Evolutionary conservation across 768 basidiomycete genomes (phyloP).

Genomic region (Mycena latifolia): DNA sequence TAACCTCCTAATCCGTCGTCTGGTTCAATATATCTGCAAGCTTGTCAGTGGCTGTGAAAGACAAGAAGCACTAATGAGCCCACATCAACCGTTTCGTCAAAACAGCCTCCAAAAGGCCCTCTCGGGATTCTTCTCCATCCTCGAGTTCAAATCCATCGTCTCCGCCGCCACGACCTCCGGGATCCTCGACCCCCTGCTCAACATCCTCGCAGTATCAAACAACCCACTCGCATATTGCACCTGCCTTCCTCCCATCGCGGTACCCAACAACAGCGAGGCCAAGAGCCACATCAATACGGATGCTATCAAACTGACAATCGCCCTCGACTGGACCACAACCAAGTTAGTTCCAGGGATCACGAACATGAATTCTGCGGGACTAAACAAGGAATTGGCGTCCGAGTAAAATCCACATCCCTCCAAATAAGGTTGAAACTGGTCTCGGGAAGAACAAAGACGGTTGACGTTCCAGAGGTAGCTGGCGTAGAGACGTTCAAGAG

Average conservation of each 20-base stretch:
- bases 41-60: neutral
- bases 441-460: conserved; percentile 9
- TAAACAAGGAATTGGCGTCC: neutral
- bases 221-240: conserved; percentile 5
- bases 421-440: conserved; percentile 18
- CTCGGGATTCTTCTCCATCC: neutral
- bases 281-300: conserved; percentile 19
- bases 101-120: neutral
- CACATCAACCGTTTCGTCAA: conserved; percentile 16
- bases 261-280: neutral
- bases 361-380: neutral
- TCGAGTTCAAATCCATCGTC: neutral
- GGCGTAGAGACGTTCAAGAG: conserved; percentile 13
- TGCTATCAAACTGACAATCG: conserved; percentile 14
- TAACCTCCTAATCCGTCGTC: conserved; percentile 14
- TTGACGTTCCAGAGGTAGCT: conserved; percentile 30
- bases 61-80: neutral
- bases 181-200: conserved; percentile 9
- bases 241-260: neutral
- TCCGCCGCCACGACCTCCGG: conserved; percentile 12
- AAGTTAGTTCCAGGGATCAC: neutral
- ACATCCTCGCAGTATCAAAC: conserved; percentile 7
- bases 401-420: neutral
- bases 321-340: conserved; percentile 22
- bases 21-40: neutral